Conservation (phyloP, 768 basidiomycete species). For the Solioccasus polychromus region DNA sequence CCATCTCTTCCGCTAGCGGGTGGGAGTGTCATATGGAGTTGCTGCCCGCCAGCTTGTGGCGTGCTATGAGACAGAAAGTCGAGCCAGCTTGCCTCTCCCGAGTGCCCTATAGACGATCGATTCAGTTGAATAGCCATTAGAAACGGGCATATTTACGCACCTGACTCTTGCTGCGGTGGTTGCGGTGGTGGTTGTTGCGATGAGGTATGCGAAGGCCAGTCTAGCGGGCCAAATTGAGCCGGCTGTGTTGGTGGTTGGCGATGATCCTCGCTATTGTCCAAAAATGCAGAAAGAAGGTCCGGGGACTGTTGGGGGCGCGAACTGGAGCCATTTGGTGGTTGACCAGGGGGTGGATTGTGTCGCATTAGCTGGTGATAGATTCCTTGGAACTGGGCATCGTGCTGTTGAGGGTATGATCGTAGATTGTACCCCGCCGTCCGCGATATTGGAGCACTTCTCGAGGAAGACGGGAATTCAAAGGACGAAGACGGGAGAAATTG, state of each 20-base stretch:
- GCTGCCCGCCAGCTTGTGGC: slow-evolving; percentile 25
- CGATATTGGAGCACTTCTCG: slow-evolving; percentile 22
- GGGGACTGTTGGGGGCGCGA: slow-evolving; percentile 26
- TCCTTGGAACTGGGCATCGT: slow-evolving; percentile 30
- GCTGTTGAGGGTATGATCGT: slow-evolving; percentile 29
- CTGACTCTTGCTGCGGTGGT: slow-evolving; percentile 25
- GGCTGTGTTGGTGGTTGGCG: slow-evolving; percentile 21
- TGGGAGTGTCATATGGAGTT: slow-evolving; percentile 30
- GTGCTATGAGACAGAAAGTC: slow-evolving; percentile 31
- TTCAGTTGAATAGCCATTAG: slow-evolving; percentile 1
- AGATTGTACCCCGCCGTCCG: slow-evolving; percentile 24
- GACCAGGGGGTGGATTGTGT: slow-evolving; percentile 22
- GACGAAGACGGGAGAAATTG: slow-evolving; percentile 21
- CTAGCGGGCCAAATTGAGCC: slow-evolving; percentile 27
- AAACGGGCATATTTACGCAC: slow-evolving; percentile 4
- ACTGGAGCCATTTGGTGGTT: slow-evolving; percentile 13
- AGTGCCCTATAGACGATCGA: slow-evolving; percentile 16
- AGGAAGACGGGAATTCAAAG: slow-evolving; percentile 31
- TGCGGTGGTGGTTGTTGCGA: slow-evolving; percentile 20
- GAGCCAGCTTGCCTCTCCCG: slow-evolving; percentile 33
- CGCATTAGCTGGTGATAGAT: slow-evolving; percentile 32
- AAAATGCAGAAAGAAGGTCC: slow-evolving; percentile 28
- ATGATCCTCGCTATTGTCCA: slow-evolving; percentile 29
- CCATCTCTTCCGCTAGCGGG: slow-evolving; percentile 23
- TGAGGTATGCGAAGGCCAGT: slow-evolving; percentile 33